Evolutionary conservation across 2,329 filamentous ascomycete species (phyloP).

Genomic region (Aphanoascus verrucosus): DNA sequence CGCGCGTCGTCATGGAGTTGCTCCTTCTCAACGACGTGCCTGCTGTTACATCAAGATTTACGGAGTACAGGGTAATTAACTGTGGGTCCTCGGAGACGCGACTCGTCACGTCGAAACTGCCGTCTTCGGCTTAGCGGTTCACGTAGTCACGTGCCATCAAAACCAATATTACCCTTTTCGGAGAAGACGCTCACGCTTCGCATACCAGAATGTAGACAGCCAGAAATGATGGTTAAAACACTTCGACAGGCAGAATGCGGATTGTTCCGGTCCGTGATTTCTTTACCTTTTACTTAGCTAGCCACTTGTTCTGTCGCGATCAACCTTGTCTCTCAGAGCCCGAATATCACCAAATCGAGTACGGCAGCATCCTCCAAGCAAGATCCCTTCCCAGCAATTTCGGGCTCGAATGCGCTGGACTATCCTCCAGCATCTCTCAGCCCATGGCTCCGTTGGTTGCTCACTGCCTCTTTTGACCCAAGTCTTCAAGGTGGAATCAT

Average conservation of each 20-base stretch:
- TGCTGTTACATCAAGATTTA: neutral
- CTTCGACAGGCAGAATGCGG: too few relatives aligned
- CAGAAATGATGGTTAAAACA: too few relatives aligned
- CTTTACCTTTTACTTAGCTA: too few relatives aligned
- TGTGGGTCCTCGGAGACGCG: constrained; percentile 2
- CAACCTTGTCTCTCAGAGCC: neutral
- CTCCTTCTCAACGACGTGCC: neutral
- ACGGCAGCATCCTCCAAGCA: neutral
- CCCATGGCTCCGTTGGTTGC: neutral
- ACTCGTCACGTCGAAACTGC: constrained; percentile 3
- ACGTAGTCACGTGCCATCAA: constrained; percentile 2
- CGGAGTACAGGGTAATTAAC: constrained; percentile 1
- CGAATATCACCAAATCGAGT: neutral
- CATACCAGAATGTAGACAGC: too few relatives aligned
- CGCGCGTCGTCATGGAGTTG: neutral
- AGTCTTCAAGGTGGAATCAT: neutral
- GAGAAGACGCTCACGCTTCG: neutral
- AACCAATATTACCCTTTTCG: constrained; percentile 3
- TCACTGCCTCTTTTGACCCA: neutral
- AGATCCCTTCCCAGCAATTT: neutral
- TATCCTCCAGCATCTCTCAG: neutral
- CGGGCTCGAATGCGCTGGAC: neutral
- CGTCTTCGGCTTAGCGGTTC: neutral
- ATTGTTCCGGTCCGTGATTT: too few relatives aligned
- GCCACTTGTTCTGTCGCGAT: neutral